Evolutionary conservation across 2,329 filamentous ascomycete genomes (phyloP), one percentile per base, ranked within the genome.

Genomic region (Aureobasidium vineae): DNA sequence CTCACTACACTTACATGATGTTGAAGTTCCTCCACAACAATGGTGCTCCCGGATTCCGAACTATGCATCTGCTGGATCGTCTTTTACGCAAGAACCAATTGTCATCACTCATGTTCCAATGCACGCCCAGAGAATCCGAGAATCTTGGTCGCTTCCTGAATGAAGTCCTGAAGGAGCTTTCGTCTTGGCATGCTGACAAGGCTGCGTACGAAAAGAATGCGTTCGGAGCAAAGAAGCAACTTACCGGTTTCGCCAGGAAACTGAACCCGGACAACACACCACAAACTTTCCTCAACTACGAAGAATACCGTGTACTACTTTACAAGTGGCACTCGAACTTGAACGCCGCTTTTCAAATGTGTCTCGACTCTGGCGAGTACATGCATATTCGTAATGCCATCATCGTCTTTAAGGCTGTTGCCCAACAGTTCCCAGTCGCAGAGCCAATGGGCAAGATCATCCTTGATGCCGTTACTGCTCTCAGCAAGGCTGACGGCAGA

Each of bases 351-450:
- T 81, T 99, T 65, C 93, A 92, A 75, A 85, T 85, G 43, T 97
- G 94, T 75, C 83, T 99, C 54, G 86, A 87, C 21, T 89, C 89
- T 33, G 88, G 86, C 38, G 94, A 98, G 77, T 99, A 95, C 85
- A 97, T 97, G 90, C 93, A 97, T 76, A 96, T 98, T 75, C 88
- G 94, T 65, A 99, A 99, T 75, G 92, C 92, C 52, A 96, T 98
- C 71, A 95, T 90, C 67, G 84, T 98, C 4, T 82, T 99, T 67
- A 96, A 95, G 75, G 85, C 86, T 13, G 84, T 97, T 56, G 85
- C 91, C 28, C 87, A 92, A 60, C 85, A 88, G 72, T 99, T 97
- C 82, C 96, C 95, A 4, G 89, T 88, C 19, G 86, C 98, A 67
- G 92, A 96, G 73, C 95, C 92, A 76, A 94, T 96, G 84, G 95